phyloP scores from a whole-genome alignment of 2,329 filamentous ascomycete genomes.

The Pseudogymnoascus sp. region DNA sequence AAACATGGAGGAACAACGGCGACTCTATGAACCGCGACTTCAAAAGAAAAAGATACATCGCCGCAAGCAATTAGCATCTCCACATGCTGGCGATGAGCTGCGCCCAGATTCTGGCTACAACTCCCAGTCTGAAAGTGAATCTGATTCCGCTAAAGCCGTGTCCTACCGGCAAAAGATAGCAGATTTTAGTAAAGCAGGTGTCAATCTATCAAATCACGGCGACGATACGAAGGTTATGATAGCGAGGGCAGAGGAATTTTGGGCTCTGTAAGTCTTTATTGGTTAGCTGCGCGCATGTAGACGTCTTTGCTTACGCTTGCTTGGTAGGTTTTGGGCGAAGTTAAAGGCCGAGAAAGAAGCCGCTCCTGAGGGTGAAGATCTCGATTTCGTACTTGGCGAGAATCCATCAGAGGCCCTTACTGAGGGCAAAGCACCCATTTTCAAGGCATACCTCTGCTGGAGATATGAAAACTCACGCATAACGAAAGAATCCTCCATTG shows the following conservation, averaged over 20 bases:
- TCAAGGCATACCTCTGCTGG: constrained; percentile 20
- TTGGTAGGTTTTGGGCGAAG: constrained; percentile 15
- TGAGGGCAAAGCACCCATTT: constrained; percentile 15
- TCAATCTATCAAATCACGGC: constrained; percentile 17
- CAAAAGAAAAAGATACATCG: not conserved
- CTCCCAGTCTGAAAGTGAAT: constrained; percentile 11
- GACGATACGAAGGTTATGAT: constrained; percentile 18
- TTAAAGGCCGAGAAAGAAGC: not conserved
- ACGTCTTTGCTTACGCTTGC: constrained; percentile 10
- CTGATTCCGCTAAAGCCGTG: constrained; percentile 6
- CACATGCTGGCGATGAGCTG: not conserved
- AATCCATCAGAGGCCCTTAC: constrained; percentile 13
- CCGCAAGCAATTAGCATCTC: not conserved
- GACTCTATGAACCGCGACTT: not conserved
- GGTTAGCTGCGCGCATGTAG: constrained; percentile 7
- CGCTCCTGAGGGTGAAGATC: not conserved
- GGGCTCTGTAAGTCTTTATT: constrained; percentile 15
- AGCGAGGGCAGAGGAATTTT: constrained; percentile 14
- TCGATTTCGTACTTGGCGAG: not conserved
- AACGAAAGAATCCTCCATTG: constrained; percentile 17
- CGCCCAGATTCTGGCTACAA: constrained; percentile 15
- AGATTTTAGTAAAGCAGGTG: constrained; percentile 15
- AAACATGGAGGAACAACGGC: not conserved
- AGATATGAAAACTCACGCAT: constrained; percentile 18
- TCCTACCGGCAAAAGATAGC: constrained; percentile 16